Percentiles rank a stretch among this genome's conserved stretches.
Conservation (phyloP, 331 rosid genomes). For the Rosa hybrid region DNA sequence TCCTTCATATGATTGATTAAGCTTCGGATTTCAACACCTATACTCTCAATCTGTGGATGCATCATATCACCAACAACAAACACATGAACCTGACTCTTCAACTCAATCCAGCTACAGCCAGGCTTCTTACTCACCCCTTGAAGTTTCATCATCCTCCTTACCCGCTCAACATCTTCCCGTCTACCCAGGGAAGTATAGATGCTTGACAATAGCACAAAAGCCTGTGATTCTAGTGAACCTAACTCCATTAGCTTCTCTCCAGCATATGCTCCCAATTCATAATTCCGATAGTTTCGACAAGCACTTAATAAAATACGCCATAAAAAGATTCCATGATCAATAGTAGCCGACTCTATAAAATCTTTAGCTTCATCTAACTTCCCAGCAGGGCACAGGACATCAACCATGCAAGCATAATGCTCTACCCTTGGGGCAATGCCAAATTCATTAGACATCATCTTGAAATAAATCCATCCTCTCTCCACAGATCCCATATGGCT, state of each 20-base stretch:
- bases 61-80: conserved; percentile 81
- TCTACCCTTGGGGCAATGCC: conserved; percentile 58
- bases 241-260: conserved; percentile 82
- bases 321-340: conserved; percentile 70
- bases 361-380: conserved; percentile 68
- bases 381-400: conserved; percentile 84
- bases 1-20: conserved; percentile 65
- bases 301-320: conserved; percentile 86
- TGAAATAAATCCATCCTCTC: conserved; percentile 64
- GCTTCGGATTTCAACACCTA: conserved; percentile 44
- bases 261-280: conserved; percentile 72
- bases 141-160: conserved; percentile 65
- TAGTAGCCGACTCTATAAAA: conserved; percentile 67
- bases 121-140: conserved; percentile 83
- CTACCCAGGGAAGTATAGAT: conserved; percentile 67
- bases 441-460: conserved; percentile 63
- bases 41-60: conserved; percentile 67
- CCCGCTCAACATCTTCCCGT: conserved; percentile 73
- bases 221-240: conserved; percentile 77
- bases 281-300: conserved; percentile 67
- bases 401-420: conserved; percentile 92
- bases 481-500: conserved; percentile 87
- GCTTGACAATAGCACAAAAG: conserved; percentile 70
- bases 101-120: conserved; percentile 91
- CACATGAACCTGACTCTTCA: conserved; percentile 72